These are phyloP conservation scores for Lycium ferocissimum DNA, from an alignment of 257 asterid species.

Conservation along the genomic window DNA sequence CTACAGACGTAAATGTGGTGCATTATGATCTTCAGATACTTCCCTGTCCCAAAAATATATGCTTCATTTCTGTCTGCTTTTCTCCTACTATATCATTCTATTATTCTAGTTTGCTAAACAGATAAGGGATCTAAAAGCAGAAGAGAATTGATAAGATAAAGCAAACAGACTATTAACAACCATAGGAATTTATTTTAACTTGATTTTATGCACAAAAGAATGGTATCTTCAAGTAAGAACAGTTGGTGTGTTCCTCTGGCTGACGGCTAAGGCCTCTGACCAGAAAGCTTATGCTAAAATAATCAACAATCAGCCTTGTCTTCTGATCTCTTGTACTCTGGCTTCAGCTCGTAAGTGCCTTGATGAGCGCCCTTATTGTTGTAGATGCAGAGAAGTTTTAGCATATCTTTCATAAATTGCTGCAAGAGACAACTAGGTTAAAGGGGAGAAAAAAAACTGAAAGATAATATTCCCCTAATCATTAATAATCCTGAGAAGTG, in stretches of 20 bases:
- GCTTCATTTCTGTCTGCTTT: not conserved
- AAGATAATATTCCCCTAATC: not conserved
- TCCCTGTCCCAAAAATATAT: not conserved
- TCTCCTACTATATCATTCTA: not conserved
- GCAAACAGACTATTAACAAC: not conserved
- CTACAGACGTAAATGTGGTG: not conserved
- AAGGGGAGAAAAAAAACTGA: not conserved
- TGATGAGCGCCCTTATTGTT: slow-evolving; percentile 92
- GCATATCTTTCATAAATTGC: slow-evolving; percentile 95
- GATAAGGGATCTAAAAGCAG: not conserved
- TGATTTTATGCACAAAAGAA: slow-evolving; percentile 23
- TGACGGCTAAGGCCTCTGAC: not conserved
- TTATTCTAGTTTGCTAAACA: not conserved
- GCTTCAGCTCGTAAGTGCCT: slow-evolving; percentile 90
- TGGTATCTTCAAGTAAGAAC: not conserved
- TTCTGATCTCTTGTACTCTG: slow-evolving; percentile 76
- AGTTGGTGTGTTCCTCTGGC: not conserved
- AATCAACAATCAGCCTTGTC: slow-evolving; percentile 43
- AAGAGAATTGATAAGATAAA: not conserved
- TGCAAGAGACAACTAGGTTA: slow-evolving; percentile 38
- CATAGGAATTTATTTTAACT: not conserved
- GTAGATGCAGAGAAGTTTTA: slow-evolving; percentile 78
- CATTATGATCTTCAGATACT: not conserved
- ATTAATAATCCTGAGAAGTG: not conserved
- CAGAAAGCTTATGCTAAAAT: not conserved